Evolutionary conservation across 2,329 filamentous ascomycete species (phyloP), one percentile per base, ranked within the genome.

Genomic region (Exophiala calicioides): DNA sequence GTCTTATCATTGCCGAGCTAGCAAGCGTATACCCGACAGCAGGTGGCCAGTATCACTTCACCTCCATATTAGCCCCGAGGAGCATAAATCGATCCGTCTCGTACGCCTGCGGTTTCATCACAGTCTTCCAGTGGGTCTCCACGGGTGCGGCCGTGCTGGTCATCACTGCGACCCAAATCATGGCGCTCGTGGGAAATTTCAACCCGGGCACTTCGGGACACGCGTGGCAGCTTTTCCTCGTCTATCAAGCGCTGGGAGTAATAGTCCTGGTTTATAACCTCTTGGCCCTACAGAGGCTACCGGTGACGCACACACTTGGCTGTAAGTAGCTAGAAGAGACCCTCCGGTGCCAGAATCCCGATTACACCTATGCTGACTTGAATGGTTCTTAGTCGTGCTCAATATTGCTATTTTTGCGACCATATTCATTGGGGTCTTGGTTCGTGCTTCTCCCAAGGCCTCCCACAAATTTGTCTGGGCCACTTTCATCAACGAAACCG

Each of bases 41-140:
- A 3, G 62, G 61, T 3, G 61, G 60, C 1, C 60, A 62, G 40
- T 63, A 62, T 26, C 58, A 62, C 39, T 63, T 58, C 47, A 60
- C 58, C 0, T 61, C 56, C 5, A 60, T 61, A 18, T 41, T 64
- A 32, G 58, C 59, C 1, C 55, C 59, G 10, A 47, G 44, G 5
- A 53, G 53, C 4, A 19, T 10, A 12, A 56, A 49, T 52, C 47
- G 26, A 58, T 54, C 26, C 50, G 39, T 29, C 54, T 57, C 45
- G 53, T 58, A 18, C 44, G 38, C 57, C 15, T 56, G 55, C 8
- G 61, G 61, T 16, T 62, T 48, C 23, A 48, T 47, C 5, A 57
- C 58, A n/a, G 40, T 53, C 8, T 56, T 60, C 24, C 50, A 50
- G 2, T 59, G 60, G 55, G 56, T 62, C n/a, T 44, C 56, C 2